These are phyloP conservation scores for Globisporangium alternatum DNA, from an alignment of 352 stramenopile genomes.

Conservation along the genomic window DNA sequence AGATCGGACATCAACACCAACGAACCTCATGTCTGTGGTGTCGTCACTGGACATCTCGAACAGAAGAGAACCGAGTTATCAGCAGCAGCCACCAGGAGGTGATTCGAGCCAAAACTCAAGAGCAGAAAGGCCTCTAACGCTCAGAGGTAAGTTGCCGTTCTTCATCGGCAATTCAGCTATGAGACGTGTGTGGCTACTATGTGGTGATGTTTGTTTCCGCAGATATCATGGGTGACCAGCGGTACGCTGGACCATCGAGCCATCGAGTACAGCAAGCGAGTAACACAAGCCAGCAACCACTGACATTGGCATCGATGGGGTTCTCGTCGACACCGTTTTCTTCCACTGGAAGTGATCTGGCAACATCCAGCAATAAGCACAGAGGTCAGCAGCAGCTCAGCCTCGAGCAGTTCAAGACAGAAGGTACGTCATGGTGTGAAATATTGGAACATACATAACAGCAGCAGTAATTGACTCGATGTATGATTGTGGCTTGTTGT, in stretches of 20 bases:
- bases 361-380: not conserved
- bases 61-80: not conserved
- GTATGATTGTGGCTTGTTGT: conserved; percentile 1
- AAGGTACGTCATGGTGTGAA: conserved; percentile 13
- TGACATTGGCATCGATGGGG: conserved; percentile 14
- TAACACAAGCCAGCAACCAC: not conserved
- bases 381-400: conserved; percentile 8
- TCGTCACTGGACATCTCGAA: conserved; percentile 11
- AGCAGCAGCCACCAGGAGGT: not conserved
- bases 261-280: not conserved
- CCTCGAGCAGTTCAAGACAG: conserved; percentile 26
- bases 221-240: conserved; percentile 14
- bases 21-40: conserved; percentile 4
- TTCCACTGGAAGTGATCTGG: not conserved
- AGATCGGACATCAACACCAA: not conserved
- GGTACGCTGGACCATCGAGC: conserved; percentile 5
- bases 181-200: not conserved
- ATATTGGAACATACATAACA: not conserved
- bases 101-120: not conserved
- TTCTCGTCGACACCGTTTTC: conserved; percentile 1
- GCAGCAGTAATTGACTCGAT: not conserved
- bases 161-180: not conserved
- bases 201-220: not conserved
- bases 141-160: conserved; percentile 24
- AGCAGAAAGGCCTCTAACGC: conserved; percentile 16